Evolutionary conservation across 371 early-diverging fungal genomes (phyloP).

Genomic region (Dichotomocladium elegans): DNA sequence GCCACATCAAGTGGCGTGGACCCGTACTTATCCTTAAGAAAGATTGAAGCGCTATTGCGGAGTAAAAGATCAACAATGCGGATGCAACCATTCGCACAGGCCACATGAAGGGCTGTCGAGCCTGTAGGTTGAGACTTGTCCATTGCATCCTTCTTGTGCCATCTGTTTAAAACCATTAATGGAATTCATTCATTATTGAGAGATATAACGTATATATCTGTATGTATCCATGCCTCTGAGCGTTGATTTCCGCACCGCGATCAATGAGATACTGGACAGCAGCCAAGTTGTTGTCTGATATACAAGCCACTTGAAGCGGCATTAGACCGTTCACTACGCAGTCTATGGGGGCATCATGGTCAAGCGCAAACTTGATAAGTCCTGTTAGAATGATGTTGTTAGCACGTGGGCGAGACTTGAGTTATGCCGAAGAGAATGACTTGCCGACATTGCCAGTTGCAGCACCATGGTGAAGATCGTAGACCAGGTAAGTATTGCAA

Average conservation of each 20-base stretch:
- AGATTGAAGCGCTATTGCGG: conserved; percentile 55
- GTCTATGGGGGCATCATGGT: conserved; percentile 67
- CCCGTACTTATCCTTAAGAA: conserved; percentile 63
- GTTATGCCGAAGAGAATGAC: background rate
- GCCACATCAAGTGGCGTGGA: conserved; percentile 58
- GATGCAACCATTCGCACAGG: conserved; percentile 65
- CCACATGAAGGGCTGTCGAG: conserved; percentile 72
- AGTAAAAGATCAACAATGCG: conserved; percentile 58
- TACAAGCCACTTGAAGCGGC: conserved; percentile 69
- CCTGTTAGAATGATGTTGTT: conserved; percentile 33
- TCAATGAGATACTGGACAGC: conserved; percentile 71
- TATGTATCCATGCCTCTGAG: conserved; percentile 52
- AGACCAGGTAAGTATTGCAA: too few species aligned
- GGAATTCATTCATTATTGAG: too few species aligned
- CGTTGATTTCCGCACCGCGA: conserved; percentile 68
- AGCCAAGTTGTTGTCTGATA: conserved; percentile 55
- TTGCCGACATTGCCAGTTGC: conserved; percentile 64
- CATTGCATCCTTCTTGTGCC: conserved; percentile 25
- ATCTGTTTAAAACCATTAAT: conserved; percentile 14
- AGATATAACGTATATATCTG: too few species aligned
- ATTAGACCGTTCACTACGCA: conserved; percentile 63
- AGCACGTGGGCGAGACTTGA: too few species aligned
- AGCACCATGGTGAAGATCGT: conserved; percentile 58
- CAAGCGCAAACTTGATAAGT: conserved; percentile 64
- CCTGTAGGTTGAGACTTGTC: conserved; percentile 47